Evolutionary conservation across 768 basidiomycete genomes (phyloP), one percentile per base, ranked within the genome.

Genomic region (Lyophyllum shimeji): DNA sequence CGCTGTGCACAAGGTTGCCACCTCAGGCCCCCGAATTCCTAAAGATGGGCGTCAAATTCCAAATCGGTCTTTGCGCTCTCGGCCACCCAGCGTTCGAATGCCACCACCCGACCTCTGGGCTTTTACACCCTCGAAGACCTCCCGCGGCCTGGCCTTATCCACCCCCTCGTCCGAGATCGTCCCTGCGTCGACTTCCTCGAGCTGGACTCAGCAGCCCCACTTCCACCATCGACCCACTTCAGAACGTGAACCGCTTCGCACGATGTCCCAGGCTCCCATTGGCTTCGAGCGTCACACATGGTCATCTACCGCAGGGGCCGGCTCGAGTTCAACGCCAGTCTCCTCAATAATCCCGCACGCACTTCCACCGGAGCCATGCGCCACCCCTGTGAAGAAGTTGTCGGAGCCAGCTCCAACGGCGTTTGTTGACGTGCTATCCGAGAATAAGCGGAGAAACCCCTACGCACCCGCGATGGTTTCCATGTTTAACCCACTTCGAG

Each of bases 401-500:
- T 44, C 27, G n/a, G 46, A 47, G 8, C 47, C 42, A 9, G 33
- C 42, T 24, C 15, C 47, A 18, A 31, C 42, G 1, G 33, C 48
- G 11, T 65, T 63, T 46, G 18, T 63, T 17, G 57, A 57, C 46
- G 31, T 61, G 17, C 42, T 67, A 33, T 42, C 29, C 3, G 53
- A 52, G 31, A 65, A 66, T 39, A 63, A 61, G 39, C 55, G 44
- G 24, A 64, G 46, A 39, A 61, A 67, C 49, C 59, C 50, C 9
- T 43, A 66, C 53, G 60, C 62, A n/a, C 66, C 66, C 7, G 43
- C 56, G 15, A 63, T 67, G 63, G 60, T 63, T 3, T 66, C 66
- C 9, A 57, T 58, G 55, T 60, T 60, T 24, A 66, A 67, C 46
- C 66, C 66, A 39, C 54, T 67, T 13, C 59, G 66, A 18, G 61